Conservation (phyloP, 2,329 filamentous ascomycete species). For the Colletotrichum tabaci region DNA sequence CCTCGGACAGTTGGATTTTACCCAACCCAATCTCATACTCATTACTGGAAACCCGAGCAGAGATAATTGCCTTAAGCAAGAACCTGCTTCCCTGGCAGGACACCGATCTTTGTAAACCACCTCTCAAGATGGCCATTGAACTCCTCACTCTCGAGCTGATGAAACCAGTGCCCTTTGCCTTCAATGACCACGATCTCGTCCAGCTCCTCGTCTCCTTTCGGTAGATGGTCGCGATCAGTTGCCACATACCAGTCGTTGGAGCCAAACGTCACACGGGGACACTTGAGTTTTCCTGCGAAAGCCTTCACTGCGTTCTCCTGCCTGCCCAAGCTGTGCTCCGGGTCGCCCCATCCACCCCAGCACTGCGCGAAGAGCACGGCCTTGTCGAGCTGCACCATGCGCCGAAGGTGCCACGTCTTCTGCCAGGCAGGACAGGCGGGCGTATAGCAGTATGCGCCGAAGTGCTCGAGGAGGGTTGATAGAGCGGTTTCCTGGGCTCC, state of each 20-base stretch:
- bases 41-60: no score
- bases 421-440: constrained; percentile 23
- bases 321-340: constrained; percentile 15
- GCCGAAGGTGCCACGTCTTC: constrained; percentile 30
- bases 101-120: constrained; percentile 18
- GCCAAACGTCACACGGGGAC: constrained; percentile 23
- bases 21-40: no score
- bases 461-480: no score
- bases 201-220: constrained; percentile 24
- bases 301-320: constrained; percentile 23
- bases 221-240: constrained; percentile 30
- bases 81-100: background rate
- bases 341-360: constrained; percentile 32
- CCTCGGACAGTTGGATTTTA: no score
- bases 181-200: constrained; percentile 33
- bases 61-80: background rate
- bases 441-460: background rate
- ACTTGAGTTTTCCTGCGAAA: constrained; percentile 21
- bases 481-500: no score
- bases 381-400: constrained; percentile 28
- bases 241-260: constrained; percentile 25
- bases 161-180: constrained; percentile 33
- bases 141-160: constrained; percentile 28
- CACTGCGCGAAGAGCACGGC: constrained; percentile 27
- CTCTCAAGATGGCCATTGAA: constrained; percentile 20